A percentile compares a stretch with the other conserved stretches of the same genome.
These are phyloP conservation scores for Aspergillus amoenus DNA, from an alignment of 2,329 filamentous ascomycete genomes.

Conservation along the genomic window DNA sequence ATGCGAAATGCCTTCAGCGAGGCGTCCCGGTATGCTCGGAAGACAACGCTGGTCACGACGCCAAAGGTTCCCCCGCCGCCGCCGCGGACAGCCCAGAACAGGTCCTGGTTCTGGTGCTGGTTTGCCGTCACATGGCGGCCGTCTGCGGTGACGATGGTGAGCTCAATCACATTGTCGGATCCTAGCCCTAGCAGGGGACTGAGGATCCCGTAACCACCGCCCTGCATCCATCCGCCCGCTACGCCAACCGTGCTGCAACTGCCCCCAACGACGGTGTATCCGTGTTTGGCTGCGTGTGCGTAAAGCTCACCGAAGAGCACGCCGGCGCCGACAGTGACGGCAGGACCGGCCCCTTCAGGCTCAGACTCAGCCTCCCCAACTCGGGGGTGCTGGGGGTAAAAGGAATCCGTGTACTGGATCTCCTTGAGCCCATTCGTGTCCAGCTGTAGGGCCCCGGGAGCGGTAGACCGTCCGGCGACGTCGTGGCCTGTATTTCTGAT, in stretches of 20 bases:
- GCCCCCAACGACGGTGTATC: conserved; percentile 25
- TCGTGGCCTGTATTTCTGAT: conserved; percentile 39
- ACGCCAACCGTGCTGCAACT: conserved; percentile 18
- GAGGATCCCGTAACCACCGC: conserved; percentile 26
- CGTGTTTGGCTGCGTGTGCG: conserved; percentile 24
- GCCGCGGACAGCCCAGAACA: too few relatives aligned
- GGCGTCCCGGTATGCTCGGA: too few relatives aligned
- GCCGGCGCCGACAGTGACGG: conserved; percentile 10
- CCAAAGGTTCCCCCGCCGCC: too few relatives aligned
- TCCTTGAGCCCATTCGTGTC: conserved; percentile 30
- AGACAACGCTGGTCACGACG: too few relatives aligned
- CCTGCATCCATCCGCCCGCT: conserved; percentile 29
- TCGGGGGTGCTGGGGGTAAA: too few relatives aligned
- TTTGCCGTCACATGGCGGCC: too few relatives aligned
- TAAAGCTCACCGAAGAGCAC: conserved; percentile 28
- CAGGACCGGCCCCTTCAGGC: too few relatives aligned
- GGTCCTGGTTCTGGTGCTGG: too few relatives aligned
- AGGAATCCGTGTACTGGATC: conserved; percentile 17
- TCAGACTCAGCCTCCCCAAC: not conserved
- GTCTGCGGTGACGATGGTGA: not conserved
- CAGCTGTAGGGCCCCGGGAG: conserved; percentile 27
- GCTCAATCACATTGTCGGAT: not conserved
- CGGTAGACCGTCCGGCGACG: conserved; percentile 33
- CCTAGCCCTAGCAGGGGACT: conserved; percentile 27
- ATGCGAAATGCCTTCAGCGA: too few relatives aligned